Evolutionary conservation across 352 stramenopile genomes (phyloP).

Genomic region (Phytophthora foliorum): DNA sequence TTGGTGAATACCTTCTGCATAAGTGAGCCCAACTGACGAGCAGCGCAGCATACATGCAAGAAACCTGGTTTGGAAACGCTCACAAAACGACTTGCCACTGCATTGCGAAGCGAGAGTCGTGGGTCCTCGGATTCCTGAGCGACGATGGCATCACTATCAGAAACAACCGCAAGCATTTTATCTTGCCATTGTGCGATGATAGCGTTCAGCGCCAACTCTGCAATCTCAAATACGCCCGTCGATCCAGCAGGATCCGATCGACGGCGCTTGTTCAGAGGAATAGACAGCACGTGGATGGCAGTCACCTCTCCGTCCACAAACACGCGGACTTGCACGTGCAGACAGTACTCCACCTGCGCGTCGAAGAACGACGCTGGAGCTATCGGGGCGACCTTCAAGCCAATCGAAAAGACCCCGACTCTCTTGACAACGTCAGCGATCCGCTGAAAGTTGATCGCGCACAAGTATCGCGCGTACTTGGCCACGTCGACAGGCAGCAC

Average conservation of each 20-base stretch:
- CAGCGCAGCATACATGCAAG: constrained; percentile 29
- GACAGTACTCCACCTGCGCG: constrained; percentile 37
- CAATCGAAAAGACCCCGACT: constrained; percentile 23
- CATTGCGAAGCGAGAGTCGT: constrained; percentile 29
- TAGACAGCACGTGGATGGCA: constrained; percentile 35
- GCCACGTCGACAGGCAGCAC: constrained; percentile 16
- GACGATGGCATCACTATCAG: constrained; percentile 28
- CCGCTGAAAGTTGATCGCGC: constrained; percentile 40
- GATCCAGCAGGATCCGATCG: constrained; percentile 22
- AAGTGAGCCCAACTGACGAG: constrained; percentile 24
- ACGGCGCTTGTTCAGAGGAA: constrained; percentile 37
- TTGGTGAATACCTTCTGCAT: constrained; percentile 38
- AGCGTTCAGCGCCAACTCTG: constrained; percentile 26
- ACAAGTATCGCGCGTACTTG: constrained; percentile 35
- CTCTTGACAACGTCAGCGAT: constrained; percentile 27
- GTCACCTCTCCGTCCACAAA: constrained; percentile 32
- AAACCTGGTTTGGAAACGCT: constrained; percentile 29
- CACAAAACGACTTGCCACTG: constrained; percentile 33
- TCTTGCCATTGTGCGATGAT: constrained; percentile 31
- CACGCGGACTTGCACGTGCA: constrained; percentile 38
- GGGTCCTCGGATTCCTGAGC: constrained; percentile 17
- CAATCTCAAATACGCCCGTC: constrained; percentile 35
- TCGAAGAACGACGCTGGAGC: constrained; percentile 27
- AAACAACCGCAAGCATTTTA: constrained; percentile 31
- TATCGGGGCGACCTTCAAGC: constrained; percentile 30